Evolutionary conservation across 139 green algal species (phyloP).

Genomic region (Chlamydomonas incerta): DNA sequence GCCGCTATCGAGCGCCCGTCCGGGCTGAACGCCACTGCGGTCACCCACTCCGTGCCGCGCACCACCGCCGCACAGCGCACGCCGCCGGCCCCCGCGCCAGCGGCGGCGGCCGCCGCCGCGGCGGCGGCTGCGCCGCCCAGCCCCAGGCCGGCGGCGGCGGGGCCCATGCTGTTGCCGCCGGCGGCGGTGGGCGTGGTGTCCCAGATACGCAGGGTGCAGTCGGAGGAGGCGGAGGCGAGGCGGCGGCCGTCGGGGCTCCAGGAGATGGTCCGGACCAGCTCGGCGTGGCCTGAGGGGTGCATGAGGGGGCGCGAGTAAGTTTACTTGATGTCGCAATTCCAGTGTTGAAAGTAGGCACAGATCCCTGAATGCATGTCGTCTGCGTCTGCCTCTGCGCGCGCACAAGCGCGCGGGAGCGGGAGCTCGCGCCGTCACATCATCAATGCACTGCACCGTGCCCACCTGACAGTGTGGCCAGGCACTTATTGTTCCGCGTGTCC

Average conservation of each 20-base stretch:
- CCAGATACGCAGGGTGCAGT: constrained; percentile 4
- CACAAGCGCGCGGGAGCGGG: too few species aligned
- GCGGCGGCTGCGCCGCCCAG: too few species aligned
- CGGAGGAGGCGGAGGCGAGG: constrained; percentile 24
- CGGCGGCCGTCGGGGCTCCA: constrained; percentile 27
- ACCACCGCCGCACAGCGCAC: background rate
- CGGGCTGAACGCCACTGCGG: constrained; percentile 1
- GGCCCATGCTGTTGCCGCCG: background rate
- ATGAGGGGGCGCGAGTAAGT: too few species aligned
- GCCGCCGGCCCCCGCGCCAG: too few species aligned
- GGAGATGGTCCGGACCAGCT: background rate
- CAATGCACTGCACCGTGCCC: too few species aligned
- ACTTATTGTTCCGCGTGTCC: constrained; percentile 26
- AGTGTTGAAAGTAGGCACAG: too few species aligned
- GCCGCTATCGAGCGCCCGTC: background rate
- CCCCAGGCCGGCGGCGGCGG: too few species aligned
- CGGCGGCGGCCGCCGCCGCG: too few species aligned
- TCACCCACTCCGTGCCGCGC: constrained; percentile 9
- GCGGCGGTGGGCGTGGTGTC: background rate
- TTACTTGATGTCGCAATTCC: too few species aligned
- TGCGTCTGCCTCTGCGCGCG: too few species aligned
- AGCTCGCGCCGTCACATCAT: too few species aligned
- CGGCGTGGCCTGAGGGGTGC: constrained; percentile 15
- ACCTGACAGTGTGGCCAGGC: constrained; percentile 11
- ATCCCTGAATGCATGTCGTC: too few species aligned